phyloP scores from a whole-genome alignment of 2,329 filamentous ascomycete species.

The Coniella vitis region DNA sequence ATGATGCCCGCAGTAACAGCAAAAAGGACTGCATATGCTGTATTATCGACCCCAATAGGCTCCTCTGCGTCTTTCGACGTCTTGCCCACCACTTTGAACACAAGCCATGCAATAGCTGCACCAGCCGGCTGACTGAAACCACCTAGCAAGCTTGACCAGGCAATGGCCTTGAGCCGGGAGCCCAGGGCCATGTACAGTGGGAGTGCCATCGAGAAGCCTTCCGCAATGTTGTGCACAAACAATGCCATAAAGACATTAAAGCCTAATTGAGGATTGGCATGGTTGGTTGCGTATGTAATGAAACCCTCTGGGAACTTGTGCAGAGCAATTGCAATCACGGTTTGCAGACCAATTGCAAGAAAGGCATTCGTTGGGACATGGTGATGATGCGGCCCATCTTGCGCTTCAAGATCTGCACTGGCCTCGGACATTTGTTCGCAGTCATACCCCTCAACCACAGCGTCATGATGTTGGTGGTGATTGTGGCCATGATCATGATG shows the following conservation, averaged over 20 bases:
- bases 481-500: slow-evolving; percentile 12
- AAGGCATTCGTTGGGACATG: slow-evolving; percentile 94
- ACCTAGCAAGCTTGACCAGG: slow-evolving; percentile 76
- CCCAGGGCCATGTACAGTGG: slow-evolving; percentile 87
- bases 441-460: slow-evolving; percentile 13
- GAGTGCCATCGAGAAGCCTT: slow-evolving; percentile 90
- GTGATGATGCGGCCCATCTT: slow-evolving; percentile 62
- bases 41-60: slow-evolving; percentile 39
- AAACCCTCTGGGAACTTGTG: slow-evolving; percentile 89
- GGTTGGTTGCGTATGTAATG: slow-evolving; percentile 94
- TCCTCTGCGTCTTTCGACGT: slow-evolving; percentile 20
- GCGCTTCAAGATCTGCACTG: slow-evolving; percentile 37
- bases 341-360: slow-evolving; percentile 90
- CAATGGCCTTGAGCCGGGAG: slow-evolving; percentile 72
- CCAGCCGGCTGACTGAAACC: slow-evolving; percentile 83
- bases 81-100: slow-evolving; percentile 66
- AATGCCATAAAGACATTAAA: slow-evolving; percentile 91
- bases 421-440: slow-evolving; percentile 25
- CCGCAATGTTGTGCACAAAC: slow-evolving; percentile 96
- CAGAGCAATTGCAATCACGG: slow-evolving; percentile 86
- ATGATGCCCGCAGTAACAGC: slow-evolving; percentile 89
- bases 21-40: slow-evolving; percentile 76
- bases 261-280: slow-evolving; percentile 82
- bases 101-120: slow-evolving; percentile 74
- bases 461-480: slow-evolving; percentile 9